Base-by-base conservation (phyloP, 2,329 filamentous ascomycete species). In the Arachnomyces sp. region DNA sequence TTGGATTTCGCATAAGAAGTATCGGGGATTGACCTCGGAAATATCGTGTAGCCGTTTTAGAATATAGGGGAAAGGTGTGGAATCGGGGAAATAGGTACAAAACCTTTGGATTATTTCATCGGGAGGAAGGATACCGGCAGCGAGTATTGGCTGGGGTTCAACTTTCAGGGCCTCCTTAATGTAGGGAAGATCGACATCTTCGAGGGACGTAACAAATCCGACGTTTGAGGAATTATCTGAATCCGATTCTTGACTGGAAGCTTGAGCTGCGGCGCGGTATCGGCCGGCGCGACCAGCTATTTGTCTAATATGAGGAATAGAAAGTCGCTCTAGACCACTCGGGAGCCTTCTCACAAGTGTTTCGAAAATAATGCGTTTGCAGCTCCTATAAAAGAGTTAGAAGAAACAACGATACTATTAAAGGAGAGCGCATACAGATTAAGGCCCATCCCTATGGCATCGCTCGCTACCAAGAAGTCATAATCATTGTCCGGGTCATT, bases 401-500 rank as follows among this genome's bases (percentile, higher is more conserved):
- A 14, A 32, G 28, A 33, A 13, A 25, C 12, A 38, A 33, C 30
- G 13, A 25, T 7, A 28, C 13, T 9, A 33, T 31, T 13, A 17
- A 15, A 29, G 14, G 9, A 16, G 38, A 33, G n/a, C 11, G 63
- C 72, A 63, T 80, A 88, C 60, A 98, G 66, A 55, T 98, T 98
- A 15, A 98, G 69, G 1, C 93, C 92, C 90, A 98, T 96, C 29
- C 92, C 92, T 46, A 98, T 90, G 34, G 92, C 92, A 63, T 95
- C 88, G 52, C 87, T 95, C 7, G 93, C 92, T 17, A 92, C 89
- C 4, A 98, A 71, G 52, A 81, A 93, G 59, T 98, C 92, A 57
- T 95, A 98, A 44, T 95, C 89, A 58, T 93, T 98, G 57, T 94
- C 65, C 0, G 88, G 89, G 48, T 96, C 86, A 56, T 98, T 98